Conservation (phyloP, 2,329 filamentous ascomycete genomes). For the Herpotrichia juniperi region DNA sequence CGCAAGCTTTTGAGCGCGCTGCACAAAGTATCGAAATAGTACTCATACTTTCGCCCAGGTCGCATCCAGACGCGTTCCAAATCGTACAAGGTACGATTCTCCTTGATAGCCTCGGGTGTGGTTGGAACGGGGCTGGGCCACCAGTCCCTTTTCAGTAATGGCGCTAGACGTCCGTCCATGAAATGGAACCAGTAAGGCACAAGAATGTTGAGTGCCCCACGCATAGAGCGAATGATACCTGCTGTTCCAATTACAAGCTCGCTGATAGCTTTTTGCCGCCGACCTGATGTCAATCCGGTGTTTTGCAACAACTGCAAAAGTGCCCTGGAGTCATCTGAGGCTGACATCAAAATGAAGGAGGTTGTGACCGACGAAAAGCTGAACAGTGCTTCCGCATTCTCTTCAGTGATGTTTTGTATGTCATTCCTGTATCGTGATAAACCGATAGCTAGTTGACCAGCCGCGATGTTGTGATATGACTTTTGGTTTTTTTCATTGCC, state of each 20-base stretch:
- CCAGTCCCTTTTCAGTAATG: slow-evolving; percentile 29
- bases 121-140: slow-evolving; percentile 25
- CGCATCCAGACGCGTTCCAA: slow-evolving; percentile 31
- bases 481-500: slow-evolving; percentile 13
- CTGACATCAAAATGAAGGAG: slow-evolving; percentile 20
- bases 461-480: slow-evolving; percentile 23
- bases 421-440: slow-evolving; percentile 26
- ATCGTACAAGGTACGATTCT: slow-evolving; percentile 20
- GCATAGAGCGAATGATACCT: slow-evolving; percentile 21
- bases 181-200: slow-evolving; percentile 31
- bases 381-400: slow-evolving; percentile 49
- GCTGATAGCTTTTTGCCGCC: background rate
- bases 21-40: slow-evolving; percentile 27
- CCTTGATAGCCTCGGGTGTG: slow-evolving; percentile 16
- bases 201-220: slow-evolving; percentile 31
- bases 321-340: slow-evolving; percentile 19
- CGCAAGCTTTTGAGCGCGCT: slow-evolving; percentile 21
- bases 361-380: slow-evolving; percentile 25
- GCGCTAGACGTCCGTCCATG: slow-evolving; percentile 17
- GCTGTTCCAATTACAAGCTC: slow-evolving; percentile 9
- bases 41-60: slow-evolving; percentile 26
- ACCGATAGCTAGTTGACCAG: slow-evolving; percentile 30
- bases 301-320: slow-evolving; percentile 11
- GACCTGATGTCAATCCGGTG: background rate
- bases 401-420: slow-evolving; percentile 40